A percentile compares a stretch with the other conserved stretches of the same genome.
Conservation (phyloP, 768 basidiomycete genomes). For the Leccinum barrowsii region DNA sequence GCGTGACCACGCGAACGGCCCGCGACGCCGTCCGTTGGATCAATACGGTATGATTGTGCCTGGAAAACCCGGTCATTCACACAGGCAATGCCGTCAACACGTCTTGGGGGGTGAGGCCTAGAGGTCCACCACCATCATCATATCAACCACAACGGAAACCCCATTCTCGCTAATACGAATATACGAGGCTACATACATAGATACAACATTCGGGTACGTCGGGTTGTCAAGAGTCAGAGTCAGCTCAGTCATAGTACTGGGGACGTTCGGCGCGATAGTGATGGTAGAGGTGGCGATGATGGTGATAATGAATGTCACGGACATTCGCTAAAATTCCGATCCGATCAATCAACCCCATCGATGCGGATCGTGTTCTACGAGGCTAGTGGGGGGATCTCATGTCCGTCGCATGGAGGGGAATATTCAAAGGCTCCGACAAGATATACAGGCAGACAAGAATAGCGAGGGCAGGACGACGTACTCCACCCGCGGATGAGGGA, state of each 20-base stretch:
- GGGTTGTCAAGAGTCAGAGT: neutral
- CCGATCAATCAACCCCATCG: neutral
- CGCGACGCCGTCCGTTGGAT: neutral
- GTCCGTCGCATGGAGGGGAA: neutral
- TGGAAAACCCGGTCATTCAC: neutral
- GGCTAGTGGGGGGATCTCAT: neutral
- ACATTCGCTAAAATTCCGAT: neutral
- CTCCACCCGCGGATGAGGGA: neutral
- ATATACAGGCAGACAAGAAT: neutral
- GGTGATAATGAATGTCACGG: neutral
- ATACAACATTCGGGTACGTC: neutral
- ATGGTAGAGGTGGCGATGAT: neutral
- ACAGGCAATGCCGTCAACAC: neutral
- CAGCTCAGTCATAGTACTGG: neutral
- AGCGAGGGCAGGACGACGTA: neutral
- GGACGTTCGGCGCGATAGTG: neutral
- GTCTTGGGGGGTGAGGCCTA: neutral
- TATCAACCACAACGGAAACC: neutral
- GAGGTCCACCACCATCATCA: neutral
- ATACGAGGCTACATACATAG: neutral
- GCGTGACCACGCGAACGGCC: neutral
- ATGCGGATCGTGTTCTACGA: neutral
- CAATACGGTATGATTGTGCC: neutral
- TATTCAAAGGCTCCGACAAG: neutral
- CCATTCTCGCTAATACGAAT: neutral